A percentile compares a stretch with the other conserved stretches of the same genome.
These are phyloP conservation scores for Rhizophagus sp. DNA, from an alignment of 192 early-diverging fungal genomes.

Conservation along the genomic window DNA sequence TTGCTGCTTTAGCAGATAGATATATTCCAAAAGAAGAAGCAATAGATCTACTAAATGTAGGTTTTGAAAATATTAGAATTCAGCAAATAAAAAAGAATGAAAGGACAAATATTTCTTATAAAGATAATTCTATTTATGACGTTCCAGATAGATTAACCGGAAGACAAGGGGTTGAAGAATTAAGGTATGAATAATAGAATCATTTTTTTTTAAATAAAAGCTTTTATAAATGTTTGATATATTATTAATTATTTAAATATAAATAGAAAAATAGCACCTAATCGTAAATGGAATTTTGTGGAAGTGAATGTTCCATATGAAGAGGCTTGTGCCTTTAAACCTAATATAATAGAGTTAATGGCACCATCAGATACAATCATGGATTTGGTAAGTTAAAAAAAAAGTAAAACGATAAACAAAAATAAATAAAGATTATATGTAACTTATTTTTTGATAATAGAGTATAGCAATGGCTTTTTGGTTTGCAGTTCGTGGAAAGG, in stretches of 20 bases:
- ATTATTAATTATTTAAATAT: slow-evolving; percentile 42
- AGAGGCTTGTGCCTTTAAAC: slow-evolving; percentile 55
- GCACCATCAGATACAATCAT: slow-evolving; percentile 86
- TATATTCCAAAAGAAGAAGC: slow-evolving; percentile 71
- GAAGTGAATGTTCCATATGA: slow-evolving; percentile 83
- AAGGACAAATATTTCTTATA: slow-evolving; percentile 21
- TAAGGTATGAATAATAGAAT: slow-evolving; percentile 34
- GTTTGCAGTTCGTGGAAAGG: slow-evolving; percentile 88
- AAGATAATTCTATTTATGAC: slow-evolving; percentile 50
- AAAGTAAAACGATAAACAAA: background rate
- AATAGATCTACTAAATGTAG: slow-evolving; percentile 93
- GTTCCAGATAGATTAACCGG: slow-evolving; percentile 89
- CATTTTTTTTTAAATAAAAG: background rate
- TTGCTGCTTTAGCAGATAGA: slow-evolving; percentile 79
- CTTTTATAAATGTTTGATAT: background rate
- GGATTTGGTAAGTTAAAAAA: slow-evolving; percentile 66
- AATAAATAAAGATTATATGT: background rate
- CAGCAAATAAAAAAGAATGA: slow-evolving; percentile 47
- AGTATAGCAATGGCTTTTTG: slow-evolving; percentile 97
- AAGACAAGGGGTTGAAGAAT: slow-evolving; percentile 47
- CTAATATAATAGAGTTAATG: slow-evolving; percentile 72
- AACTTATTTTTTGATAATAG: slow-evolving; percentile 40
- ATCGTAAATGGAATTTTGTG: slow-evolving; percentile 86
- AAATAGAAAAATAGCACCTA: slow-evolving; percentile 54
- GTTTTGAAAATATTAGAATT: slow-evolving; percentile 89